These are phyloP conservation scores for Calophaca sinica DNA, from an alignment of 306 rosid species.

Conservation along the genomic window DNA sequence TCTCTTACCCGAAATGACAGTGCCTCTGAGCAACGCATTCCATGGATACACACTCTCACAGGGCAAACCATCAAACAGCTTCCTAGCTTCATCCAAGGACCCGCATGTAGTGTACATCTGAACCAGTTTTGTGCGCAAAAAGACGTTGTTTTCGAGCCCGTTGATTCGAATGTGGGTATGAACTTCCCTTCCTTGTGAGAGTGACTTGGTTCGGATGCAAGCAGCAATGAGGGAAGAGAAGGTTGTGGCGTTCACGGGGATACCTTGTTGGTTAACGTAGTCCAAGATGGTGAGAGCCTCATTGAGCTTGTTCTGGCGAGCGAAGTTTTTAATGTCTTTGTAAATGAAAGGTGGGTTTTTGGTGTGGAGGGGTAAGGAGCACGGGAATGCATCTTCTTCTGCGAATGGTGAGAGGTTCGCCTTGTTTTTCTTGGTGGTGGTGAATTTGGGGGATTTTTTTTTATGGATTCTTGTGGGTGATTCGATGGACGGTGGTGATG, in stretches of 20 bases:
- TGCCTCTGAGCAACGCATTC: constrained; percentile 82
- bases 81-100: constrained; percentile 50
- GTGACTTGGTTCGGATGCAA: constrained; percentile 64
- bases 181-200: constrained; percentile 53
- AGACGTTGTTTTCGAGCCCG: constrained; percentile 65
- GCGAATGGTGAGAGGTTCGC: constrained; percentile 27
- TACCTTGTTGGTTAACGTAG: constrained; percentile 70
- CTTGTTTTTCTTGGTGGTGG: neutral
- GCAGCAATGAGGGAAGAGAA: constrained; percentile 72
- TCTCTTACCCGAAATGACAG: constrained; percentile 66
- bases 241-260: constrained; percentile 72
- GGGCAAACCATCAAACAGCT: constrained; percentile 57
- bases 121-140: constrained; percentile 61
- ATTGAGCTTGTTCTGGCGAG: constrained; percentile 58
- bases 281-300: constrained; percentile 69
- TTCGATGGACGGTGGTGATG: neutral
- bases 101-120: constrained; percentile 71
- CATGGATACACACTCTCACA: constrained; percentile 65
- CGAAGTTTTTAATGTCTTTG: constrained; percentile 63
- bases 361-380: constrained; percentile 72
- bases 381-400: constrained; percentile 69
- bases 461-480: too few species aligned
- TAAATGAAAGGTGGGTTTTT: constrained; percentile 70
- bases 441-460: neutral
- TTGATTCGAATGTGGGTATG: constrained; percentile 63